Percentiles rank a stretch among this genome's conserved stretches.
Conservation (phyloP, 2,329 filamentous ascomycete species). For the Madurella mycetomatis region DNA sequence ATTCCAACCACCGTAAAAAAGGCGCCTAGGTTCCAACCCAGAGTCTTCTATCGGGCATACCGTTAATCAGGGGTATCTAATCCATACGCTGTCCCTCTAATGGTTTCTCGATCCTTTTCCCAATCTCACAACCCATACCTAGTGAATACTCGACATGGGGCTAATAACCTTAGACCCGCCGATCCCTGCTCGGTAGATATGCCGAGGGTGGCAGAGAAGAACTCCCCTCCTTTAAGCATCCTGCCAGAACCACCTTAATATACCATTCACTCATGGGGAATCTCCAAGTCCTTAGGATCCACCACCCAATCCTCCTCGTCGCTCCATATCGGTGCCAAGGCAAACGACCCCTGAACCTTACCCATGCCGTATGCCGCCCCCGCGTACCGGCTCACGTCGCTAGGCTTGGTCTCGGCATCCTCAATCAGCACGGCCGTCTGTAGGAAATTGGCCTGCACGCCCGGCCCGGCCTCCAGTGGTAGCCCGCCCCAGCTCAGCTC, state of each 20-base stretch:
- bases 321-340: conserved; percentile 54
- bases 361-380: conserved; percentile 59
- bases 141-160: not conserved
- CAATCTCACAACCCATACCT: not conserved
- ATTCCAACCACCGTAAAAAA: not conserved
- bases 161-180: too few relatives aligned
- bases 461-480: conserved; percentile 50
- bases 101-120: not conserved
- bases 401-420: conserved; percentile 50
- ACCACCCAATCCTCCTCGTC: conserved; percentile 55
- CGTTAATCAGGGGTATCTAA: not conserved
- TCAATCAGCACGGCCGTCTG: conserved; percentile 58
- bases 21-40: not conserved
- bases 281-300: conserved; percentile 32
- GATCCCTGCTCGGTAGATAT: too few relatives aligned
- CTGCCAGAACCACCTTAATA: too few relatives aligned
- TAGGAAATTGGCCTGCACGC: conserved; percentile 48
- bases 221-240: too few relatives aligned
- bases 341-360: conserved; percentile 58
- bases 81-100: not conserved
- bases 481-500: conserved; percentile 61
- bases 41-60: not conserved
- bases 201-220: too few relatives aligned
- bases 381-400: conserved; percentile 35
- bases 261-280: conserved; percentile 20